Evolutionary conservation across 768 basidiomycete genomes (phyloP), one percentile per base, ranked within the genome.

Genomic region (Panaeolus cyanescens): DNA sequence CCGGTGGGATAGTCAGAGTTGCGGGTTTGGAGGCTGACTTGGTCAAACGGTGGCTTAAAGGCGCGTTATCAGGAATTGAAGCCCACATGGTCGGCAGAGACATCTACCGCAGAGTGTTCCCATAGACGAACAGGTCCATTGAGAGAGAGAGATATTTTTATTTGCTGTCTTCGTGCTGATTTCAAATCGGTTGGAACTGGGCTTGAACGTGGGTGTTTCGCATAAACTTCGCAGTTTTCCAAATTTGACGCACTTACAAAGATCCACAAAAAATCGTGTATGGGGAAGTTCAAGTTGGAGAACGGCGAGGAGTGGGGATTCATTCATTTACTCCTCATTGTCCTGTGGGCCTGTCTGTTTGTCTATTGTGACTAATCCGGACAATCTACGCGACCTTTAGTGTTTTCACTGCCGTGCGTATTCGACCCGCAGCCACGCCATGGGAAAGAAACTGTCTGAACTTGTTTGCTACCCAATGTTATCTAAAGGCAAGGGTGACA

Each of bases 21-120:
- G 93, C 92, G 8, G 95, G 86, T 17, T 79, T 76, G 66, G 91
- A 92, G 68, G 88, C 91, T 34, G 93, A 96, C 74, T 76, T 77
- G 36, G 91, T 93, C 17, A 87, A 83, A 71, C 65, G 68, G 15
- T 96, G 92, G 91, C 72, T 97, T 20, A 80, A 79, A 60, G 79
- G 79, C 8, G 79, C 80, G 0, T 74, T 96, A 59, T 63, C 60
- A 31, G 78, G 75, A 3, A 64, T 92, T 15, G 80, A 86, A 70
- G 70, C 74, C 37, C 45, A 50, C 25, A 70, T 85, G 13, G 68
- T 92, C 59, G 91, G 92, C 17, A 64, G 66, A 54, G 91, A 93
- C 67, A 79, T 85, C 5, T 92, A 87, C 74, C 77, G 79, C 60
- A 84, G 83, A 65, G 82, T 84, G 3, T 92, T 93, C 72, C 71